phyloP scores from a whole-genome alignment of 352 stramenopile species.

The Phytophthora pisi region DNA sequence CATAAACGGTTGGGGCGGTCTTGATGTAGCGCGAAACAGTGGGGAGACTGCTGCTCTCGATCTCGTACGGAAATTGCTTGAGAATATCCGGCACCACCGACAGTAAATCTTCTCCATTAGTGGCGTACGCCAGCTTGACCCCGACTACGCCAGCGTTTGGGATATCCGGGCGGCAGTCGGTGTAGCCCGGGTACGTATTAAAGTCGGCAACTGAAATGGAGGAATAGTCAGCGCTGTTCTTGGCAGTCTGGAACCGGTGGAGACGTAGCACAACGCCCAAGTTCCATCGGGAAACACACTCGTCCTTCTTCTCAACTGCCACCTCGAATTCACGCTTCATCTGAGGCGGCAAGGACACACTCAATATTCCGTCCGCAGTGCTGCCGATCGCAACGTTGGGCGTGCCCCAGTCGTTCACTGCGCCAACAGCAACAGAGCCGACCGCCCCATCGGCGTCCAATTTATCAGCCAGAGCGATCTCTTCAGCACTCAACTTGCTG shows the following conservation, averaged over 20 bases:
- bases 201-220: conserved; percentile 30
- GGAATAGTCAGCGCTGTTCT: conserved; percentile 19
- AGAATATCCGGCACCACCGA: conserved; percentile 21
- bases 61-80: conserved; percentile 30
- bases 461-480: conserved; percentile 16
- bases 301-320: conserved; percentile 21
- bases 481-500: conserved; percentile 8
- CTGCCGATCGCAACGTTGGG: conserved; percentile 18
- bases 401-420: conserved; percentile 27
- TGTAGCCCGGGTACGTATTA: conserved; percentile 33
- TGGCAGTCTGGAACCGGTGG: conserved; percentile 30
- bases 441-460: conserved; percentile 20
- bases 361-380: conserved; percentile 10
- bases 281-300: conserved; percentile 26
- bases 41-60: conserved; percentile 10
- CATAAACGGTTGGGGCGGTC: conserved; percentile 22
- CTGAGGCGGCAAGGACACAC: conserved; percentile 18
- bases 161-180: conserved; percentile 28
- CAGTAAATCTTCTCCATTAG: conserved; percentile 23
- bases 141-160: conserved; percentile 25
- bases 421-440: conserved; percentile 3
- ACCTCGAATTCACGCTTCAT: conserved; percentile 26
- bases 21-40: conserved; percentile 27
- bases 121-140: conserved; percentile 13
- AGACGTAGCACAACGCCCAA: conserved; percentile 24